Percentiles rank a stretch among this genome's conserved stretches.
These are phyloP conservation scores for Rhizopus delemar DNA, from an alignment of 371 early-diverging fungal species.

Conservation along the genomic window DNA sequence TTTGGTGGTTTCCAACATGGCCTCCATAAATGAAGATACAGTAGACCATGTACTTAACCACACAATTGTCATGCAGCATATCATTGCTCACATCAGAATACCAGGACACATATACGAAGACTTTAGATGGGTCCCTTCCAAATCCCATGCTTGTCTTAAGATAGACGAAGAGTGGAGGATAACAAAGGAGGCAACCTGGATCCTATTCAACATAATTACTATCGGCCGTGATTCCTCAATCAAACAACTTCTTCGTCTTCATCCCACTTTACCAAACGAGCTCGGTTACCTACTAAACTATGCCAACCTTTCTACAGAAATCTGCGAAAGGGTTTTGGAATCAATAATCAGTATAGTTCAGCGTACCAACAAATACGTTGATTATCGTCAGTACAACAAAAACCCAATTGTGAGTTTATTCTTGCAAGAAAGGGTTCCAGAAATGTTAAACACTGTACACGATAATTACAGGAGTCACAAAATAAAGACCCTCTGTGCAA, in stretches of 20 bases:
- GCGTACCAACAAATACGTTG: slow-evolving; percentile 51
- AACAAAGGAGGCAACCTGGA: slow-evolving; percentile 56
- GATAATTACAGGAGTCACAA: neutral
- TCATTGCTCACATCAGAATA: slow-evolving; percentile 35
- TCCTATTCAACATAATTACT: slow-evolving; percentile 54
- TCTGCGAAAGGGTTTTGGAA: slow-evolving; percentile 28
- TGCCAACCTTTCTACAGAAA: slow-evolving; percentile 16
- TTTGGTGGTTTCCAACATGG: slow-evolving; percentile 55
- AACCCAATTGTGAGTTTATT: slow-evolving; percentile 23
- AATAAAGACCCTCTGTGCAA: slow-evolving; percentile 12
- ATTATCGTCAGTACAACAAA: slow-evolving; percentile 29
- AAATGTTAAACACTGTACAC: slow-evolving; percentile 1
- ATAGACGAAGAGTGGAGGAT: slow-evolving; percentile 57
- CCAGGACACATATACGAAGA: slow-evolving; percentile 29
- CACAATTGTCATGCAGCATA: slow-evolving; percentile 40
- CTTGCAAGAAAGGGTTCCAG: slow-evolving; percentile 10
- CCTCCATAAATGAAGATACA: slow-evolving; percentile 48
- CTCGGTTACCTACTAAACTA: slow-evolving; percentile 21
- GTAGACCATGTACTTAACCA: slow-evolving; percentile 43
- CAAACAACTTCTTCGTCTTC: slow-evolving; percentile 26
- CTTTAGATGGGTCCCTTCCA: slow-evolving; percentile 16
- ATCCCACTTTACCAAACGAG: slow-evolving; percentile 18
- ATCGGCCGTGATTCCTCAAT: slow-evolving; percentile 36
- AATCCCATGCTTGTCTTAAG: slow-evolving; percentile 13
- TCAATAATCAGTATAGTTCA: slow-evolving; percentile 35